Evolutionary conservation across 2,329 filamentous ascomycete genomes (phyloP).

Genomic region (Trichoderma breve): DNA sequence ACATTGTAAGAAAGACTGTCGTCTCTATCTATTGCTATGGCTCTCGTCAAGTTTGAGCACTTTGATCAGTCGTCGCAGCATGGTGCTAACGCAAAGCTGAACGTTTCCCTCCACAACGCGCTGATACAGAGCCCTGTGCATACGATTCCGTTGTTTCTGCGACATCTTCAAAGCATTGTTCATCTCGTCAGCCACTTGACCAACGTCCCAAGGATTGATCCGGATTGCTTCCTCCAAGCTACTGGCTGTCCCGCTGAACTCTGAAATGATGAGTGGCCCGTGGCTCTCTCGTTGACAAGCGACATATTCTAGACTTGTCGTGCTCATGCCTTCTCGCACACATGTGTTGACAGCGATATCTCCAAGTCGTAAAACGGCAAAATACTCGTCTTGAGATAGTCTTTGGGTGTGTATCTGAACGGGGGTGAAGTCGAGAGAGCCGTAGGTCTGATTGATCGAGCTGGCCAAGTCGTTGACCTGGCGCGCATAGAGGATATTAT

Average conservation of each 20-base stretch:
- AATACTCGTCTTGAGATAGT: conserved; percentile 83
- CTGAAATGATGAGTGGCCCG: conserved; percentile 89
- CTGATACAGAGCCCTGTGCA: conserved; percentile 55
- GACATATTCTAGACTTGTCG: conserved; percentile 91
- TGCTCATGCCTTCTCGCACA: conserved; percentile 98
- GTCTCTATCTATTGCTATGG: background rate
- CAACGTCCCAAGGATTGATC: conserved; percentile 93
- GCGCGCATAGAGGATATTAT: conserved; percentile 75
- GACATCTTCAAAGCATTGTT: conserved; percentile 77
- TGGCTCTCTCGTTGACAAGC: conserved; percentile 84
- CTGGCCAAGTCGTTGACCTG: conserved; percentile 86
- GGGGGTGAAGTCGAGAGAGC: conserved; percentile 81
- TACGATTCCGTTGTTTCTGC: conserved; percentile 58
- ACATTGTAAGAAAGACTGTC: background rate
- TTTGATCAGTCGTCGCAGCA: background rate
- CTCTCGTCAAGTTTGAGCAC: conserved; percentile 30
- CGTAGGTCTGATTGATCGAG: conserved; percentile 85
- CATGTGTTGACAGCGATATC: conserved; percentile 93
- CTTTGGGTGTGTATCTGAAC: conserved; percentile 91
- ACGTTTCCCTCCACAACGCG: conserved; percentile 6
- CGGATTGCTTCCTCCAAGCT: conserved; percentile 81
- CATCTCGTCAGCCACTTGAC: conserved; percentile 78
- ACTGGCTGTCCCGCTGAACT: conserved; percentile 91
- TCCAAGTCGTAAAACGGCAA: conserved; percentile 80
- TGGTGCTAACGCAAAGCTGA: background rate